These are phyloP conservation scores for Dovyalis caffra DNA, from an alignment of 345 rosid genomes.

Conservation along the genomic window DNA sequence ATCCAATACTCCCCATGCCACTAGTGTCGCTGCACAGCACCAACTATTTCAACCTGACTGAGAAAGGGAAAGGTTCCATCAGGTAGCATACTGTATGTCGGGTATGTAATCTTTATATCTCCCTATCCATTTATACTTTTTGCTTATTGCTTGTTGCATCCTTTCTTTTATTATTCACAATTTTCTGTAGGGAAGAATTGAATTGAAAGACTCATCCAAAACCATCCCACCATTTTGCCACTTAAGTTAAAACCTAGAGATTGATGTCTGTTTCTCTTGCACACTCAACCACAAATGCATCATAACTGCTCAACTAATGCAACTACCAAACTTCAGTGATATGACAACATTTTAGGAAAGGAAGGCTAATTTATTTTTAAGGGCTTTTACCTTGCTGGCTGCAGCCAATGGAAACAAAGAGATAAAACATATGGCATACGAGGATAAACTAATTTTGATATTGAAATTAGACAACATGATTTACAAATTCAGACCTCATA, in stretches of 20 bases:
- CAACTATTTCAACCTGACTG: not conserved
- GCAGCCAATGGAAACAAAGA: not conserved
- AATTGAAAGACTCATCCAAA: not conserved
- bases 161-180: not conserved
- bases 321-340: not conserved
- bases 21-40: not conserved
- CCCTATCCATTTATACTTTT: not conserved
- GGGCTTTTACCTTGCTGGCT: not conserved
- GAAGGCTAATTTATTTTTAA: not conserved
- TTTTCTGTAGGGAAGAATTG: not conserved
- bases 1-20: not conserved
- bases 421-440: not conserved
- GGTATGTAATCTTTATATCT: not conserved
- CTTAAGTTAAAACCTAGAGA: not conserved
- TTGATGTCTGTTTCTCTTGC: not conserved
- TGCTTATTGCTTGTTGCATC: not conserved
- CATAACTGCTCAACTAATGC: not conserved
- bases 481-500: constrained; percentile 46
- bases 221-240: not conserved
- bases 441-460: not conserved
- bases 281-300: not conserved
- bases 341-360: not conserved
- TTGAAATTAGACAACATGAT: not conserved
- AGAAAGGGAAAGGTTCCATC: constrained; percentile 1
- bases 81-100: not conserved